A percentile compares a stretch with the other conserved stretches of the same genome.
Evolutionary conservation across 257 asterid species (phyloP).

Genomic region (Solanum habrochaites): DNA sequence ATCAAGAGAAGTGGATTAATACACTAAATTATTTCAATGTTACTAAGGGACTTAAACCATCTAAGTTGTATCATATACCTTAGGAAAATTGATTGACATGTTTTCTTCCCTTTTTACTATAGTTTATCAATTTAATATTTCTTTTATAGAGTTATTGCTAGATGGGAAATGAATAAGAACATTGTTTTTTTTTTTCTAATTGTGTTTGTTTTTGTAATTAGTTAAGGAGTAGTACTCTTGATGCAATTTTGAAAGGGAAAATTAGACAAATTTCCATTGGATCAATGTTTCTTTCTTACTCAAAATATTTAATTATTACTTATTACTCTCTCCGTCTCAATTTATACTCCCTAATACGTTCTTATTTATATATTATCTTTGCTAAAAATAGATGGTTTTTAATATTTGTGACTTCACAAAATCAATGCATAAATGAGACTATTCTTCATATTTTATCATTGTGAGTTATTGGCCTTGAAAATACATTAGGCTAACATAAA

Average conservation of each 20-base stretch:
- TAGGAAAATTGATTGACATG: not conserved
- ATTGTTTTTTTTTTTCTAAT: not conserved
- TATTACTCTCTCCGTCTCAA: too few relatives aligned
- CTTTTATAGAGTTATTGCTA: not conserved
- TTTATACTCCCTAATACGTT: too few relatives aligned
- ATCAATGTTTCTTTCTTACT: not conserved
- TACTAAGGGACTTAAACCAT: constrained; percentile 52
- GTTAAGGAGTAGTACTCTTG: not conserved
- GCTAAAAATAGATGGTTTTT: too few relatives aligned
- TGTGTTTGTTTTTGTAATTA: not conserved
- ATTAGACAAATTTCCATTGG: not conserved
- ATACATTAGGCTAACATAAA: too few relatives aligned
- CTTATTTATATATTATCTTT: too few relatives aligned
- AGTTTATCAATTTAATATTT: not conserved
- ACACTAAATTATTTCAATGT: constrained; percentile 74
- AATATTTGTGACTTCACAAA: too few relatives aligned
- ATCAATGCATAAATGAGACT: too few relatives aligned
- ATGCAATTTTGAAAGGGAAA: not conserved
- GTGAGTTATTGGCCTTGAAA: too few relatives aligned
- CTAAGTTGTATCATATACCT: constrained; percentile 67
- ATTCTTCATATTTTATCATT: too few relatives aligned
- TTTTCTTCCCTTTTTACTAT: not conserved
- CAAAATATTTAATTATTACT: not conserved
- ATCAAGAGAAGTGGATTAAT: constrained; percentile 76
- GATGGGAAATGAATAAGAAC: not conserved